These are phyloP conservation scores for Perkinsus marinus DNA, from an alignment of 169 alveolate species.

Conservation along the genomic window DNA sequence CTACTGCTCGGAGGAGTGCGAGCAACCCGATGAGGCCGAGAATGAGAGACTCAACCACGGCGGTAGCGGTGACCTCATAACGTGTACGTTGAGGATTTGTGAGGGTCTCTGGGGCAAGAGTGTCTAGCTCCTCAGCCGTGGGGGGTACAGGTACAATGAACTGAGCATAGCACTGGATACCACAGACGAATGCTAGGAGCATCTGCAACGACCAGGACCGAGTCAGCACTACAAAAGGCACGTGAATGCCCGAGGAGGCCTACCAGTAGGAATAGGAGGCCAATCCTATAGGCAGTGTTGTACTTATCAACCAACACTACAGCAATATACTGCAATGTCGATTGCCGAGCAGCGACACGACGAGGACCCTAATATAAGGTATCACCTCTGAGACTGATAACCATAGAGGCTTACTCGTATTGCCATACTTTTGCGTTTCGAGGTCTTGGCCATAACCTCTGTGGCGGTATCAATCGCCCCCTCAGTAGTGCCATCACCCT, in stretches of 20 bases:
- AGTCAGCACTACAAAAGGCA: neutral
- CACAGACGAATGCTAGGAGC: neutral
- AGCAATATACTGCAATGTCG: neutral
- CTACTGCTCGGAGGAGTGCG: neutral
- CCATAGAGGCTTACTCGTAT: neutral
- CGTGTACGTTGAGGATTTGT: neutral
- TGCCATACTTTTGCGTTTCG: neutral
- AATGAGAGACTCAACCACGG: neutral
- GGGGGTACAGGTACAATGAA: neutral
- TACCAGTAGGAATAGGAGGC: neutral
- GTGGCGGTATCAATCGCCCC: no score
- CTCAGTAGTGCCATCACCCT: no score
- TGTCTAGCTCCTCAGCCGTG: neutral
- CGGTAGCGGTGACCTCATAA: neutral
- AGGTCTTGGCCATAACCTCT: no score
- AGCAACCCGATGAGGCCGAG: neutral
- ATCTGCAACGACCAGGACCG: neutral
- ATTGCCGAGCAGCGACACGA: neutral
- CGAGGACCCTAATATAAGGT: neutral
- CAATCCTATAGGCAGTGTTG: neutral
- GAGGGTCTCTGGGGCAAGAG: neutral
- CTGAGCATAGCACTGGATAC: neutral
- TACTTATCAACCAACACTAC: neutral
- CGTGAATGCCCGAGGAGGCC: neutral
- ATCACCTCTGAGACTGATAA: neutral